Base-by-base conservation (phyloP, 257 asterid species). In the Primulina huaijiensis region DNA sequence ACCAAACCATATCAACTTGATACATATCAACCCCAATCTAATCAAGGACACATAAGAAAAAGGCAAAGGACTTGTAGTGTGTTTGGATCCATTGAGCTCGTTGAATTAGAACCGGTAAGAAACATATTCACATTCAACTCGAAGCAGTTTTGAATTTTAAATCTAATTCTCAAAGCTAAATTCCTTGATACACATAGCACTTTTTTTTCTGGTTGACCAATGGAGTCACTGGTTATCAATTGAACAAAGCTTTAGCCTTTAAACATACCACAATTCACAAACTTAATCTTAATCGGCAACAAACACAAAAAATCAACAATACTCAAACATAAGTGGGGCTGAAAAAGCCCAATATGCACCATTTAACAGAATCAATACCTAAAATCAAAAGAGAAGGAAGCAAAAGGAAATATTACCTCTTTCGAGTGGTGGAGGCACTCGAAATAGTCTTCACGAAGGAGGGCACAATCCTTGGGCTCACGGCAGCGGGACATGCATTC, bases 341-440 rank as follows among this genome's bases (percentile, higher is more conserved):
- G 19, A 57, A 65, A 34, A 21, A n/a, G n/a, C 37, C 23, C 17
- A 64, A 16, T 23, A 23, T 8, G 29, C 14, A 16, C 2, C 34
- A 17, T 68, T 12, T n/a, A 63, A 57, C 35, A 34, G 65, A 74
- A 68, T 43, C 71, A 63, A 6, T 23, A 14, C 9, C 11, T 25
- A 40, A 23, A 58, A 19, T 50, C 56, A 2, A 1, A 2, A 50
- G 55, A 23, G 3, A 46, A 64, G 46, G 50, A n/a, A 11, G 27
- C 12, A 40, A 23, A 20, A 72, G n/a, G 9, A 10, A 64, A n/a
- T 65, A 9, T 16, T 60, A 82, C 99, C 99, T 93, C 99, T 82
- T 93, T 93, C 20, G 99, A 85, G 75, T 93, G 99, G 72, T 93
- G 97, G 72, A 93, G 99, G 73, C 99, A 93, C 82, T 93, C 99